phyloP scores from a whole-genome alignment of 2,329 filamentous ascomycete genomes.

The Emericellopsis cladophorae region DNA sequence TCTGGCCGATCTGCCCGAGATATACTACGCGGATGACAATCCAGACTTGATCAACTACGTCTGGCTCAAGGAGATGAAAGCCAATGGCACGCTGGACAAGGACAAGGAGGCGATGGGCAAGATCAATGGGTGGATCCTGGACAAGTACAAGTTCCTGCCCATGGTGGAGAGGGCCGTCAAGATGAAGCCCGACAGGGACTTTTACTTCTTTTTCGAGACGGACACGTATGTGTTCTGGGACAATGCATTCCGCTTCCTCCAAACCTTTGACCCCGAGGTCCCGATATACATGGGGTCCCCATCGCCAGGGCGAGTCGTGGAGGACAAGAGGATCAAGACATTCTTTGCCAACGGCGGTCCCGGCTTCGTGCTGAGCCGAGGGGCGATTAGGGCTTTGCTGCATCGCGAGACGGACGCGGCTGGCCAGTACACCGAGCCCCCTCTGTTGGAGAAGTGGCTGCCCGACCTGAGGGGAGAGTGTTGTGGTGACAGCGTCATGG shows the following conservation, averaged over 20 bases:
- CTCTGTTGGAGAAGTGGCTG: constrained; percentile 25
- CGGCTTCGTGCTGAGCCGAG: constrained; percentile 31
- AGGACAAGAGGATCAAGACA: constrained; percentile 15
- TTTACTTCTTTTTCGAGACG: constrained; percentile 44
- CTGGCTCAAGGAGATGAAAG: constrained; percentile 21
- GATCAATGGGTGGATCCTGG: constrained; percentile 35
- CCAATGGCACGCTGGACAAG: constrained; percentile 17
- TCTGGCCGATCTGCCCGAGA: constrained; percentile 27
- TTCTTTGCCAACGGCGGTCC: constrained; percentile 37
- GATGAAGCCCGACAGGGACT: constrained; percentile 31
- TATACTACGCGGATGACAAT: constrained; percentile 11
- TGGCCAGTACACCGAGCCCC: constrained; percentile 21
- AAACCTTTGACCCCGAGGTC: constrained; percentile 28
- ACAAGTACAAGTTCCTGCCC: constrained; percentile 45
- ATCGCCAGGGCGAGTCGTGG: constrained; percentile 21
- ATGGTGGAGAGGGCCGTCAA: constrained; percentile 38
- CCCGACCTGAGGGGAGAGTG: constrained; percentile 30
- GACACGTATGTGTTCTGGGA: constrained; percentile 32
- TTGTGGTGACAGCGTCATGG: constrained; percentile 39
- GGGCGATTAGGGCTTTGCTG: constrained; percentile 27
- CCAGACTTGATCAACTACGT: constrained; percentile 25
- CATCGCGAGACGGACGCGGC: constrained; percentile 9
- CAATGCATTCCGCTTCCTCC: constrained; percentile 34
- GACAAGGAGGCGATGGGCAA: constrained; percentile 11
- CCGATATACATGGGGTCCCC: constrained; percentile 37